Conservation (phyloP, 768 basidiomycete species). For the Cytidiella melzeri region DNA sequence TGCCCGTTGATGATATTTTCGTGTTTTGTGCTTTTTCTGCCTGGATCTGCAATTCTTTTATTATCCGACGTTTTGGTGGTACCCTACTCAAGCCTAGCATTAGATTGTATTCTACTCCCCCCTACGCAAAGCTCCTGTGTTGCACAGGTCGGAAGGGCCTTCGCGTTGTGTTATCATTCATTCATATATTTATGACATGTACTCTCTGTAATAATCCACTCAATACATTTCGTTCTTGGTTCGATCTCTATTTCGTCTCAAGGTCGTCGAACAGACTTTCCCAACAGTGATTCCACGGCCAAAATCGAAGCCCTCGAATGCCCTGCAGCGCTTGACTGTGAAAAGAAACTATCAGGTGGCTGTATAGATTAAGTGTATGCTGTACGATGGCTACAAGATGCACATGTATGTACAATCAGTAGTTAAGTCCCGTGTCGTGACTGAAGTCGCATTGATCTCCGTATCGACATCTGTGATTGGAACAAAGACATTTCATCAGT, state of each 20-base stretch:
- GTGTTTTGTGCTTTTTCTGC: no score
- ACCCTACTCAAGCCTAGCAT: slow-evolving; percentile 26
- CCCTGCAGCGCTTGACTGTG: no score
- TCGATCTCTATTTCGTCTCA: no score
- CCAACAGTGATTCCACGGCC: no score
- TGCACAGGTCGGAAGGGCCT: slow-evolving; percentile 6
- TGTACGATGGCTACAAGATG: slow-evolving; percentile 4
- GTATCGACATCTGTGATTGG: slow-evolving; percentile 76
- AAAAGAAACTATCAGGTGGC: no score
- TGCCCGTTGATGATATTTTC: slow-evolving; percentile 8
- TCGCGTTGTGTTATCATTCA: slow-evolving; percentile 11
- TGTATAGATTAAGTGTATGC: no score
- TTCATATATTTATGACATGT: slow-evolving; percentile 13
- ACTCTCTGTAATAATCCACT: slow-evolving; percentile 11
- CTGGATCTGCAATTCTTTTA: slow-evolving; percentile 19
- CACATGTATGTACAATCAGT: background rate
- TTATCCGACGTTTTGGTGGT: slow-evolving; percentile 13
- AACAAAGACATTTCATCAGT: slow-evolving; percentile 38
- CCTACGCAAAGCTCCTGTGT: slow-evolving; percentile 10
- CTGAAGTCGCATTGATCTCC: slow-evolving; percentile 85
- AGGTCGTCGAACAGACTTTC: no score
- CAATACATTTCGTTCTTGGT: background rate
- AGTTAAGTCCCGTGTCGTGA: slow-evolving; percentile 41
- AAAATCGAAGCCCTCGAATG: no score
- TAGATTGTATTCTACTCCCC: slow-evolving; percentile 28